Conservation (phyloP, 2,329 filamentous ascomycete genomes). For the Macrophomina phaseolina region DNA sequence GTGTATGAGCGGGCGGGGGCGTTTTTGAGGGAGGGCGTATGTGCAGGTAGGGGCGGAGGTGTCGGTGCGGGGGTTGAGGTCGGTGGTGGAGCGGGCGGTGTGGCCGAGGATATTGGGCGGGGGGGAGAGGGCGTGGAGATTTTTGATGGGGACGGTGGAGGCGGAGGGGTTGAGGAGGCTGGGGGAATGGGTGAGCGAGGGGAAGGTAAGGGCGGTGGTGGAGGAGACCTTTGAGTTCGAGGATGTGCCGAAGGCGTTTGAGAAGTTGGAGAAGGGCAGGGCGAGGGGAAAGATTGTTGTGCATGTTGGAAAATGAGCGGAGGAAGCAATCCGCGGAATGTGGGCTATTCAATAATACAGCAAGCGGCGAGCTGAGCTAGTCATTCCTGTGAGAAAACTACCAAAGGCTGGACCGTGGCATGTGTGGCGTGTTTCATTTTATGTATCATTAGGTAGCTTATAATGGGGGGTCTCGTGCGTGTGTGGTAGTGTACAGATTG, state of each 20-base stretch:
- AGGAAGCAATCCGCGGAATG: too few species aligned
- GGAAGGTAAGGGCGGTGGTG: conserved; percentile 61
- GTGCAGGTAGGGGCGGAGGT: background rate
- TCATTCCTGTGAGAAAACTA: too few species aligned
- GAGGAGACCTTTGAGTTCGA: conserved; percentile 63
- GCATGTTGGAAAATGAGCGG: too few species aligned
- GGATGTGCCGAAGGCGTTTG: conserved; percentile 63
- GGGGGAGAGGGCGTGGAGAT: background rate
- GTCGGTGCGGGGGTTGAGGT: background rate
- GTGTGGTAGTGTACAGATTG: too few species aligned
- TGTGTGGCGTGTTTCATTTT: too few species aligned
- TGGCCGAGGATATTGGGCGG: background rate
- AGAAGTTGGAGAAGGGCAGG: conserved; percentile 61
- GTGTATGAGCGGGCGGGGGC: background rate
- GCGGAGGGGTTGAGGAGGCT: background rate
- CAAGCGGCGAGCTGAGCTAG: too few species aligned
- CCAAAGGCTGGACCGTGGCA: too few species aligned
- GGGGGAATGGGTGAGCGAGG: background rate
- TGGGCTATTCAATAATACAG: too few species aligned
- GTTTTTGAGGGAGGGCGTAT: background rate
- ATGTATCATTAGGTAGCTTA: too few species aligned
- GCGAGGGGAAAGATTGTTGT: conserved; percentile 62
- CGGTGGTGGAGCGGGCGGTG: background rate
- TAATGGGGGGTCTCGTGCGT: too few species aligned
- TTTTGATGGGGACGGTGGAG: background rate